Conservation (phyloP, 305 asterid species). For the Fraxinus ornus region DNA sequence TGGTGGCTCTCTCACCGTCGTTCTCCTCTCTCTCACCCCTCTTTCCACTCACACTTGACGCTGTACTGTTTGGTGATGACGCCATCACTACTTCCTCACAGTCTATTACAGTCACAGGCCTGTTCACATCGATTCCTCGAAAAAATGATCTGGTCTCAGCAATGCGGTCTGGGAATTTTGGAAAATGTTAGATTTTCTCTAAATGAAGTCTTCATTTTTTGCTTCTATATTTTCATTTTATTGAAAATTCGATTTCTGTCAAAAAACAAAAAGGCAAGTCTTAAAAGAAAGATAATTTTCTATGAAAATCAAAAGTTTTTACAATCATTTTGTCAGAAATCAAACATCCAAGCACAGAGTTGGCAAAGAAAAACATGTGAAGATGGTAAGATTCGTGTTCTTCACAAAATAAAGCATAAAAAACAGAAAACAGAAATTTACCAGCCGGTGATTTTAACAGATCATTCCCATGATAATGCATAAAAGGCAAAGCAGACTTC, state of each 20-base stretch:
- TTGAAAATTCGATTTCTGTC: not conserved
- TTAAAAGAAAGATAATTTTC: not conserved
- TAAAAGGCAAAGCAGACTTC: conserved; percentile 37
- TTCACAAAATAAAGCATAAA: not conserved
- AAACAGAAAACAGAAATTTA: conserved; percentile 13
- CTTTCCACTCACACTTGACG: conserved; percentile 67
- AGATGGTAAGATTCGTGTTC: not conserved
- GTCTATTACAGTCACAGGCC: conserved; percentile 38
- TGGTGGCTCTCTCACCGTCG: conserved; percentile 52
- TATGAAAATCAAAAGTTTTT: not conserved
- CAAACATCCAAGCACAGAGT: conserved; percentile 8
- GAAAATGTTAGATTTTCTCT: not conserved
- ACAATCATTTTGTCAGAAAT: not conserved
- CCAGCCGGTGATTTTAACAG: conserved; percentile 44
- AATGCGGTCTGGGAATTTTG: conserved; percentile 39
- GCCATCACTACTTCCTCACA: conserved; percentile 57
- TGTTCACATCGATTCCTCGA: conserved; percentile 60
- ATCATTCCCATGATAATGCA: conserved; percentile 37
- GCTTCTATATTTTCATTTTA: too few relatives aligned
- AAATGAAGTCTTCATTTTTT: not conserved
- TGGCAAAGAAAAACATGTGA: not conserved
- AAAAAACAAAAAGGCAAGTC: not conserved
- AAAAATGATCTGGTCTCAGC: conserved; percentile 37
- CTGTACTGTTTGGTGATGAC: conserved; percentile 77
- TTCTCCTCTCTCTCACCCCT: conserved; percentile 78